These are phyloP conservation scores for Ogataea trehaloabstinens DNA, from an alignment of 805 yeast species.

Conservation along the genomic window DNA sequence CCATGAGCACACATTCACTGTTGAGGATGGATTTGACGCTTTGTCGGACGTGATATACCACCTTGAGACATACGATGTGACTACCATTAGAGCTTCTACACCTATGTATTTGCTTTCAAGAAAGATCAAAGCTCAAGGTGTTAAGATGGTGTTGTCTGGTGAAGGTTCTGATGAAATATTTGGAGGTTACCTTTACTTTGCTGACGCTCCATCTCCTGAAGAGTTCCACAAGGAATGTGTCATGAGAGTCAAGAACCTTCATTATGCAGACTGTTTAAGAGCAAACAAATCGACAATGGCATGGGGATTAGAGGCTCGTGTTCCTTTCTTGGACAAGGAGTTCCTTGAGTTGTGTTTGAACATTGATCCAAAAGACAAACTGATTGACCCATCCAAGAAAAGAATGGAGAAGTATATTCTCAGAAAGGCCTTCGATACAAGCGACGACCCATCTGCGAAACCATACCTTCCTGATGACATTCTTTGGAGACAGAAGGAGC, in stretches of 20 bases:
- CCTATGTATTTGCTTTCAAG: constrained; percentile 97
- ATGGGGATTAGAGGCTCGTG: constrained; percentile 99
- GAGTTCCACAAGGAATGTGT: constrained; percentile 97
- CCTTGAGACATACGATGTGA: constrained; percentile 96
- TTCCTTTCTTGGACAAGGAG: constrained; percentile 94
- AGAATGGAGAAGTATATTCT: constrained; percentile 91
- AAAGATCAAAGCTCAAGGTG: constrained; percentile 99
- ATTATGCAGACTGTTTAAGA: constrained; percentile 94
- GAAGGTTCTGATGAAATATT: constrained; percentile 99
- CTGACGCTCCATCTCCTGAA: constrained; percentile 87
- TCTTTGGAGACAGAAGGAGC: constrained; percentile 99
- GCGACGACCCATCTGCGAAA: constrained; percentile 69
- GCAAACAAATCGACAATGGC: constrained; percentile 99
- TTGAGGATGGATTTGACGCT: constrained; percentile 96
- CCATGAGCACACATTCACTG: constrained; percentile 96
- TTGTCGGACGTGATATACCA: constrained; percentile 91
- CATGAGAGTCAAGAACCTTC: constrained; percentile 94
- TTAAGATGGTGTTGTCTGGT: constrained; percentile 98
- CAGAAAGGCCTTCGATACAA: constrained; percentile 96
- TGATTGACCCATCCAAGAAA: constrained; percentile 70
- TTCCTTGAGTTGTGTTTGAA: constrained; percentile 91
- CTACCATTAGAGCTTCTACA: constrained; percentile 98
- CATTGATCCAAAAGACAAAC: constrained; percentile 90
- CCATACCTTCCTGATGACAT: constrained; percentile 97
- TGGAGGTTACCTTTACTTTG: constrained; percentile 97